Percentiles rank a stretch among this genome's conserved stretches.
phyloP scores from a whole-genome alignment of 495 filamentous ascomycete species.

The Aspergillus biplanus region DNA sequence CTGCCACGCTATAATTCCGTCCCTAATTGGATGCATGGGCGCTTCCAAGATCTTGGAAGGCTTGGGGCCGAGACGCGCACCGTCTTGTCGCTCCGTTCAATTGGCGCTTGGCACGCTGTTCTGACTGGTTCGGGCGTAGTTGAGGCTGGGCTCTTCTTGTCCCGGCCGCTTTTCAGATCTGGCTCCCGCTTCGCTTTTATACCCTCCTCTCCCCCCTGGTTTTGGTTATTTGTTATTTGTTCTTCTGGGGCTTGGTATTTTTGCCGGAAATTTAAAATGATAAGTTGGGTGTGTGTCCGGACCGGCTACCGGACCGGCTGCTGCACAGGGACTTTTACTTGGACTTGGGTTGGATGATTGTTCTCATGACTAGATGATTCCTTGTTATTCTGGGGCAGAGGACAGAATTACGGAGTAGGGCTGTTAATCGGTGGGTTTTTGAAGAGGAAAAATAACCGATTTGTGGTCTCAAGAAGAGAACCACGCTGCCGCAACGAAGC shows the following conservation, averaged over 20 bases:
- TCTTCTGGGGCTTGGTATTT: no score
- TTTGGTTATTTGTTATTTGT: background rate
- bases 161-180: background rate
- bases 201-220: background rate
- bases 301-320: background rate
- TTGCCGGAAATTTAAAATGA: background rate
- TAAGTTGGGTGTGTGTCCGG: background rate
- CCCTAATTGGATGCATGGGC: no score
- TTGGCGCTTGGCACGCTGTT: background rate
- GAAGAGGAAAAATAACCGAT: no score
- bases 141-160: background rate
- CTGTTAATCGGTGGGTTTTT: no score
- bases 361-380: background rate
- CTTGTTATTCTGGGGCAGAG: background rate
- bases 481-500: no score
- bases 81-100: background rate
- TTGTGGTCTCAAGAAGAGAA: no score
- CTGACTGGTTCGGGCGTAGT: conserved; percentile 1
- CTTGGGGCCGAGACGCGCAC: background rate
- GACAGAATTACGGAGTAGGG: no score
- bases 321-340: background rate
- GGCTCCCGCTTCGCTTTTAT: background rate
- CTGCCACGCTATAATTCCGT: no score
- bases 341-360: background rate
- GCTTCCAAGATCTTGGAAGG: background rate